phyloP scores from a whole-genome alignment of 169 alveolate species.

The Cryptosporidium ubiquitum region DNA sequence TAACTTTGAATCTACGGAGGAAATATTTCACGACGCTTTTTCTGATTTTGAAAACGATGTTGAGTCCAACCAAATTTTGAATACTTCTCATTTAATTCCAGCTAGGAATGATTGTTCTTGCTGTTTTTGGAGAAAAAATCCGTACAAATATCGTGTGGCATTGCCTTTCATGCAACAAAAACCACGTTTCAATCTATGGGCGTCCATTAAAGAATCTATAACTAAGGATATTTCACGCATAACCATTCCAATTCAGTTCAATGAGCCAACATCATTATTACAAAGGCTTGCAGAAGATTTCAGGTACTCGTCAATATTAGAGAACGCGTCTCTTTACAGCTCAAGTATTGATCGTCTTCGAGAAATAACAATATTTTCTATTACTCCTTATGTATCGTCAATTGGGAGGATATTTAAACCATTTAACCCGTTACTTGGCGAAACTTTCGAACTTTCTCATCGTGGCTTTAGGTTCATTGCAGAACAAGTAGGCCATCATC shows the following conservation, averaged over 20 bases:
- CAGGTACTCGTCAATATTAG: constrained; percentile 88
- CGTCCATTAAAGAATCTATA: constrained; percentile 93
- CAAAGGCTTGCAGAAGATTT: constrained; percentile 94
- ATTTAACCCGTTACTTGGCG: constrained; percentile 96
- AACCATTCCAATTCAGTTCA: constrained; percentile 95
- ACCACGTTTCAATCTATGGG: constrained; percentile 86
- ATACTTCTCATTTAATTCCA: background rate
- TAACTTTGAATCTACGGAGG: background rate
- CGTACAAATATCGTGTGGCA: constrained; percentile 28
- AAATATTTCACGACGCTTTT: constrained; percentile 48
- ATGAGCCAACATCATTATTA: constrained; percentile 95
- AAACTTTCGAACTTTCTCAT: constrained; percentile 94
- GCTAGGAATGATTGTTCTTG: constrained; percentile 12
- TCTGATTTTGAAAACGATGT: constrained; percentile 43
- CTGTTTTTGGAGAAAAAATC: constrained; percentile 57
- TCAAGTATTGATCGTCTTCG: constrained; percentile 85
- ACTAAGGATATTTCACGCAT: constrained; percentile 96
- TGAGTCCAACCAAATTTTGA: background rate
- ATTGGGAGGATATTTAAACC: constrained; percentile 92
- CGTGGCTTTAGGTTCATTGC: constrained; percentile 89
- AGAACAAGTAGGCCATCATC: constrained; percentile 95
- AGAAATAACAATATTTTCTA: constrained; percentile 86
- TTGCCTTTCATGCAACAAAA: constrained; percentile 45
- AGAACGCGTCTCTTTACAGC: constrained; percentile 49
- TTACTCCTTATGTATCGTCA: constrained; percentile 90